A percentile compares a stretch with the other conserved stretches of the same genome.
Evolutionary conservation across 1,284 basidiomycete species (phyloP).

Genomic region (Rhodotorula sp.): DNA sequence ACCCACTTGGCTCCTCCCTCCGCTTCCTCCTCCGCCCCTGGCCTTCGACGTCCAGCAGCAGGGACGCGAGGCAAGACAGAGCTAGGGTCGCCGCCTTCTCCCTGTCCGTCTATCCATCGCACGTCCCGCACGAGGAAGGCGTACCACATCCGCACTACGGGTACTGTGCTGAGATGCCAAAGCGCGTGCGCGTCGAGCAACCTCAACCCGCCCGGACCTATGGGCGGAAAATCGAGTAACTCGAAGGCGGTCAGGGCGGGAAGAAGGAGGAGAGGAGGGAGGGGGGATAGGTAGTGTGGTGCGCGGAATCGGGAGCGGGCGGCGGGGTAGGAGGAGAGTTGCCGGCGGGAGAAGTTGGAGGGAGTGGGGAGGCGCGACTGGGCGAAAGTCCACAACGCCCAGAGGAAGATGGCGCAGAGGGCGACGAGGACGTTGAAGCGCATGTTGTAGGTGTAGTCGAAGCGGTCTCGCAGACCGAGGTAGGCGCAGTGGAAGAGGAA

Average conservation of each 20-base stretch:
- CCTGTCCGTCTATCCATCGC: constrained; percentile 34
- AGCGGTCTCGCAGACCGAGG: constrained; percentile 69
- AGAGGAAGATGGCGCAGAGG: constrained; percentile 67
- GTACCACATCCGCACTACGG: constrained; percentile 80
- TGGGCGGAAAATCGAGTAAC: constrained; percentile 85
- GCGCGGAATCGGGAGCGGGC: constrained; percentile 44
- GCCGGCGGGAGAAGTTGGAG: constrained; percentile 58
- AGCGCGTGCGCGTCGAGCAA: constrained; percentile 88
- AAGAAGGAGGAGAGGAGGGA: constrained; percentile 59
- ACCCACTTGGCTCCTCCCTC: neutral
- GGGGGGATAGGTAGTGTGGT: constrained; percentile 44
- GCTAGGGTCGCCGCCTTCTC: constrained; percentile 17
- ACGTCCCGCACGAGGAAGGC: constrained; percentile 70
- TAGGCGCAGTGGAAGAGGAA: constrained; percentile 73
- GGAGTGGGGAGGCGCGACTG: constrained; percentile 26
- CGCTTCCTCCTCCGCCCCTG: neutral
- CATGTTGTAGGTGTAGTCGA: constrained; percentile 97
- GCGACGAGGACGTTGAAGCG: constrained; percentile 77
- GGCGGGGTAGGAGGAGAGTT: constrained; percentile 51
- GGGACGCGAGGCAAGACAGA: neutral
- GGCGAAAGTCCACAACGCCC: constrained; percentile 67
- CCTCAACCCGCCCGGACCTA: constrained; percentile 48
- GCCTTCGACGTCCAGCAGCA: neutral
- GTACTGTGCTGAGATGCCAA: constrained; percentile 88
- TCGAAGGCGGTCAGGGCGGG: constrained; percentile 78